Evolutionary conservation across 2,329 filamentous ascomycete genomes (phyloP).

Genomic region (Neospermospora avenae): DNA sequence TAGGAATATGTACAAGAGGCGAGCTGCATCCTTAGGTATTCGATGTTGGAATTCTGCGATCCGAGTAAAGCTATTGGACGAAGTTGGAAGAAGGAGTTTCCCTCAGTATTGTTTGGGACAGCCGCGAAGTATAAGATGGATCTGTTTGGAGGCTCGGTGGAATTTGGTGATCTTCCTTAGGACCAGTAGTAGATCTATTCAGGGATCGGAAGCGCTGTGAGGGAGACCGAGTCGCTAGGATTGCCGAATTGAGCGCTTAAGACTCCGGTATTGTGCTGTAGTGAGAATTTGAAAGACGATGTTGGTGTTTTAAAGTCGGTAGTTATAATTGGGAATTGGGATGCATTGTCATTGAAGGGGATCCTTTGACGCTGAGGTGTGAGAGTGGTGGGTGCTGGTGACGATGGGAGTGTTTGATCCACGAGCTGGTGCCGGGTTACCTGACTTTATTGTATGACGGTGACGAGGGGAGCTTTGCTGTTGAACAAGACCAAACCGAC

Average conservation of each 20-base stretch:
- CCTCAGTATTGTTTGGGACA: slow-evolving; percentile 19
- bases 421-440: slow-evolving; percentile 1
- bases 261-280: slow-evolving; percentile 5
- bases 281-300: neutral
- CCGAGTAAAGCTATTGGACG: neutral
- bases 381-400: neutral
- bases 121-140: slow-evolving; percentile 22
- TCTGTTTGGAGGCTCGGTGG: slow-evolving; percentile 9
- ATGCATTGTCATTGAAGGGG: slow-evolving; percentile 7
- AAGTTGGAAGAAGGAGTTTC: slow-evolving; percentile 1
- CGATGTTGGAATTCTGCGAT: slow-evolving; percentile 2
- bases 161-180: slow-evolving; percentile 16
- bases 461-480: neutral
- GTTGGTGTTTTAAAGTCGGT: slow-evolving; percentile 17
- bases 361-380: slow-evolving; percentile 12
- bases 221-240: slow-evolving; percentile 6
- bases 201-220: slow-evolving; percentile 18
- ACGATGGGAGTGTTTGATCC: slow-evolving; percentile 13
- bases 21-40: slow-evolving; percentile 14
- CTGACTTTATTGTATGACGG: slow-evolving; percentile 7
- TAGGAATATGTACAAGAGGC: slow-evolving; percentile 18
- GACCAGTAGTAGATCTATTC: slow-evolving; percentile 15
- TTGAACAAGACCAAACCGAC: neutral
- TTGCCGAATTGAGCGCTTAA: slow-evolving; percentile 18
- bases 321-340: slow-evolving; percentile 1